Evolutionary conservation across 805 yeast genomes (phyloP).

Genomic region (Wickerhamomyces sydowiorum): DNA sequence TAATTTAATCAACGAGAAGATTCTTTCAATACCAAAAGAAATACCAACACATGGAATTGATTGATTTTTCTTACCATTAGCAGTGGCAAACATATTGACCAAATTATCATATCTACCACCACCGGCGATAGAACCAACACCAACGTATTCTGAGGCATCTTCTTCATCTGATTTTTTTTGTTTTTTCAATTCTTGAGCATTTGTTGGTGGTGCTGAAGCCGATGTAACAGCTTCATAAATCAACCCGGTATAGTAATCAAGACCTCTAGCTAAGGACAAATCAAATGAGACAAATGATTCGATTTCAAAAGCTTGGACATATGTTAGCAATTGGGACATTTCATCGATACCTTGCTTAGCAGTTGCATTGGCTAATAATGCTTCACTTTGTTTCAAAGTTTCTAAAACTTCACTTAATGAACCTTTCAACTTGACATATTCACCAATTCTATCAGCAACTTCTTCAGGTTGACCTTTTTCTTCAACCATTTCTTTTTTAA

Average conservation of each 20-base stretch:
- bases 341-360: slow-evolving; percentile 82
- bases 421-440: slow-evolving; percentile 83
- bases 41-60: slow-evolving; percentile 97
- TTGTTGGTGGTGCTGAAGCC: slow-evolving; percentile 92
- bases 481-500: slow-evolving; percentile 82
- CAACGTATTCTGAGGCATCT: slow-evolving; percentile 94
- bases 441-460: slow-evolving; percentile 91
- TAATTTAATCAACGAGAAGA: slow-evolving; percentile 83
- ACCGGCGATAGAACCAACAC: slow-evolving; percentile 97
- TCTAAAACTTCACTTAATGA: slow-evolving; percentile 56
- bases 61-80: slow-evolving; percentile 69
- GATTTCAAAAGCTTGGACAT: slow-evolving; percentile 79
- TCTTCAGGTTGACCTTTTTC: slow-evolving; percentile 89
- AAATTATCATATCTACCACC: slow-evolving; percentile 98
- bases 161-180: slow-evolving; percentile 53
- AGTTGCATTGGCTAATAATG: slow-evolving; percentile 54
- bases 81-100: slow-evolving; percentile 90
- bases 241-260: slow-evolving; percentile 95
- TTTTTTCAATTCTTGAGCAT: slow-evolving; percentile 63
- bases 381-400: slow-evolving; percentile 50
- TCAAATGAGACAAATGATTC: slow-evolving; percentile 71
- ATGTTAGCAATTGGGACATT: slow-evolving; percentile 67
- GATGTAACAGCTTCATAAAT: slow-evolving; percentile 95
- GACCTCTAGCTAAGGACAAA: slow-evolving; percentile 92
- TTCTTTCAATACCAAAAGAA: slow-evolving; percentile 94